phyloP scores from a whole-genome alignment of 192 early-diverging fungal genomes.

The Gigaspora rosea region DNA sequence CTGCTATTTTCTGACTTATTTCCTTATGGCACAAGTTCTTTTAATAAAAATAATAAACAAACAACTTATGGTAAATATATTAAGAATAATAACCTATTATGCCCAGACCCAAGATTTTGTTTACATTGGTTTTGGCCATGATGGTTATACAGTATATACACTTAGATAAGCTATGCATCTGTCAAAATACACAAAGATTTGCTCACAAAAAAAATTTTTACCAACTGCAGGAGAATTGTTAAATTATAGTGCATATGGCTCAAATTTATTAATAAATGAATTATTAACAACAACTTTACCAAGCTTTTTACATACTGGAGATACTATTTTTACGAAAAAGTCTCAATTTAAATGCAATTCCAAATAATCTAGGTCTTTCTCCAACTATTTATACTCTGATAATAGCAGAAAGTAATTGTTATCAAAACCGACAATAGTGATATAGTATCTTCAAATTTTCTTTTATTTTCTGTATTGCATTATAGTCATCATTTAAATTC shows the following conservation, averaged over 20 bases:
- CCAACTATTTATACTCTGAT: neutral
- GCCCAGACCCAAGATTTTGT: too few relatives aligned
- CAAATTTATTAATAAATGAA: neutral
- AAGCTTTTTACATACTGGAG: neutral
- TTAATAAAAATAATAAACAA: neutral
- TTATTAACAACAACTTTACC: neutral
- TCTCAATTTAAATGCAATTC: neutral
- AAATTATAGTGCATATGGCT: neutral
- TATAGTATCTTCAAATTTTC: neutral
- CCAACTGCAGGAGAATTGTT: neutral
- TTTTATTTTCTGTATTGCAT: neutral
- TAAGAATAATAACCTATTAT: neutral
- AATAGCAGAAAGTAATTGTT: slow-evolving; percentile 3
- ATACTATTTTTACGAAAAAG: slow-evolving; percentile 11
- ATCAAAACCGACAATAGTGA: neutral
- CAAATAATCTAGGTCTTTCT: neutral
- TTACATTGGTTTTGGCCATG: too few relatives aligned
- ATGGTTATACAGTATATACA: too few relatives aligned
- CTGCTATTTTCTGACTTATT: neutral
- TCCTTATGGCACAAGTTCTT: neutral
- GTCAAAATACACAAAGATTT: neutral
- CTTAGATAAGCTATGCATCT: neutral
- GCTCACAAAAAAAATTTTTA: neutral
- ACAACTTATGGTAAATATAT: slow-evolving; percentile 3
- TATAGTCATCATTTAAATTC: neutral